A percentile compares a stretch with the other conserved stretches of the same genome.
Conservation (phyloP, 2,329 filamentous ascomycete genomes). For the Apiospora malaysiana region DNA sequence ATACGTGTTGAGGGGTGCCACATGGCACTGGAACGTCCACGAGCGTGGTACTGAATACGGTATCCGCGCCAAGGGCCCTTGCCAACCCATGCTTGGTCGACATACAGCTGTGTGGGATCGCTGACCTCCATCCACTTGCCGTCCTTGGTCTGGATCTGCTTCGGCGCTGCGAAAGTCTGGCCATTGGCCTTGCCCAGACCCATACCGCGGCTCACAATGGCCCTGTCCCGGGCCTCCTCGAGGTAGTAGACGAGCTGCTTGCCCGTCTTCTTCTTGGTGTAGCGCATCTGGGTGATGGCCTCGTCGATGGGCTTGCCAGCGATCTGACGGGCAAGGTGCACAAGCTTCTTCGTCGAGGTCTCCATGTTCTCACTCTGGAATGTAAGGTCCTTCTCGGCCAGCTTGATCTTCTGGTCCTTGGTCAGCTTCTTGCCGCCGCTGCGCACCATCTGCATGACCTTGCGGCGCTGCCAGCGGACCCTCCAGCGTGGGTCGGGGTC, state of each 20-base stretch:
- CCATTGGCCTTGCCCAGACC: slow-evolving; percentile 63
- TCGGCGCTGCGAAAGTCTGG: slow-evolving; percentile 47
- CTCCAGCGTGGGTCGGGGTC: slow-evolving; percentile 79
- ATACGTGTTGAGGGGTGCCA: slow-evolving; percentile 76
- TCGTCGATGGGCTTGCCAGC: slow-evolving; percentile 93
- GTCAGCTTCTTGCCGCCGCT: slow-evolving; percentile 70
- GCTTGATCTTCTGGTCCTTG: slow-evolving; percentile 69
- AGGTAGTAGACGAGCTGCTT: slow-evolving; percentile 80
- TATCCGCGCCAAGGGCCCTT: slow-evolving; percentile 67
- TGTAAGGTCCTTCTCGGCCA: slow-evolving; percentile 60
- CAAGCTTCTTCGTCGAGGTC: slow-evolving; percentile 91
- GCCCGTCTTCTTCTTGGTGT: slow-evolving; percentile 92
- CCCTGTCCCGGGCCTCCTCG: slow-evolving; percentile 80
- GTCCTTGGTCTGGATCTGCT: slow-evolving; percentile 74
- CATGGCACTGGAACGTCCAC: slow-evolving; percentile 73
- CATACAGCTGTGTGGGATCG: slow-evolving; percentile 84
- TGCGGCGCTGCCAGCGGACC: slow-evolving; percentile 80
- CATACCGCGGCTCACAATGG: slow-evolving; percentile 84
- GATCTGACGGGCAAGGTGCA: slow-evolving; percentile 85
- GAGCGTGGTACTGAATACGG: slow-evolving; percentile 73
- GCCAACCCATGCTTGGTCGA: slow-evolving; percentile 92
- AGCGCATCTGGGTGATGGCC: slow-evolving; percentile 92
- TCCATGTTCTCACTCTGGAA: slow-evolving; percentile 75
- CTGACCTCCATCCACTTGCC: slow-evolving; percentile 73
- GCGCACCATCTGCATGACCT: slow-evolving; percentile 78